Evolutionary conservation across 345 rosid genomes (phyloP), one percentile per base, ranked within the genome.

Genomic region (Rhodomyrtus tomentosa): DNA sequence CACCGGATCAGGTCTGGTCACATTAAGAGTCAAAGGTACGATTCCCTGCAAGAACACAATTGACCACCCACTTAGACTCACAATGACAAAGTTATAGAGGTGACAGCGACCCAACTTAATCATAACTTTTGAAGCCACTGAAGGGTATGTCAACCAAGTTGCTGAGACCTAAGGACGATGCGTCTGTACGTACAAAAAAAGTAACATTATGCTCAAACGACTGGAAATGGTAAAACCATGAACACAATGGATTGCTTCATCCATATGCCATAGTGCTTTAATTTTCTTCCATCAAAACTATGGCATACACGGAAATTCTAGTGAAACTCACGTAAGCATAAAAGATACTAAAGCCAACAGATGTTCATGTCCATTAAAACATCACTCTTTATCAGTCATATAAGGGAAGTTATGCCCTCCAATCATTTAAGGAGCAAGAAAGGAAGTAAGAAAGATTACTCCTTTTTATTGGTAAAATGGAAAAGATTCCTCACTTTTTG

Each of bases 21-120:
- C 89, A 85, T 97, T 95, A 45, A 95, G 96, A 1, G 99, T 95
- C 85, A 90, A 90, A 50, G 98, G 99, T 52, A 95, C 98, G 84
- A 94, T 84, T 80, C 99, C 99, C 99, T 95, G 93, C 80, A 91
- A 84, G 55, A 50, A 32, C 59, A 85, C 55, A 32, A 59, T 50
- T 25, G 82, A 74, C 29, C 20, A 48, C 74, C 50, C 45, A 83
- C n/a, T 36, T 50, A n/a, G 27, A 56, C 0, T 50, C 53, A n/a
- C 14, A 52, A 0, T 49, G 73, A 36, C 42, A 85, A 59, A 29
- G 49, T 50, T 50, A 13, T 51, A 1, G 83, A n/a, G 53, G 24
- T 6, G 49, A 52, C 12, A 45, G 55, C 1, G 51, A 82, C 42
- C 55, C 52, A 81, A 32, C 45, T 68, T 18, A 0, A 24, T 2